Conservation (phyloP, 441 rosid genomes). For the Brassica hybrid region DNA sequence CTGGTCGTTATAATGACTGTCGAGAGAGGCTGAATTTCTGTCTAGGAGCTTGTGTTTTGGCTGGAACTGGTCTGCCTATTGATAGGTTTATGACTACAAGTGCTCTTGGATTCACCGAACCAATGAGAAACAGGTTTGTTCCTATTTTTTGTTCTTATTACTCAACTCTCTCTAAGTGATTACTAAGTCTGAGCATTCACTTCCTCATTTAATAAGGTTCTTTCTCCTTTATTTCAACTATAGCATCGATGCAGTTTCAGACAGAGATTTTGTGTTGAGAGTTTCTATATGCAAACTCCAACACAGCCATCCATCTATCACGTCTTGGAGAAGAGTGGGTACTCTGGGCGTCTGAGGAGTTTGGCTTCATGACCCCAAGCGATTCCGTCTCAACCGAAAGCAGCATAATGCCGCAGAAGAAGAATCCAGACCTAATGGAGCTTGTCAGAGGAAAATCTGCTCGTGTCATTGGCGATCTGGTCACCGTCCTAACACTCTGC, state of each 20-base stretch:
- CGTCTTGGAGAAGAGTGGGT: slow-evolving; percentile 99
- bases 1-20: slow-evolving; percentile 79
- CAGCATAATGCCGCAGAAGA: slow-evolving; percentile 99
- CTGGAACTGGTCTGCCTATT: slow-evolving; percentile 93
- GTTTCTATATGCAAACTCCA: slow-evolving; percentile 77
- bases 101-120: slow-evolving; percentile 79
- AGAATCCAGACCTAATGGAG: slow-evolving; percentile 98
- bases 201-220: too few species aligned
- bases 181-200: too few species aligned
- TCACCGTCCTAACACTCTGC: slow-evolving; percentile 82
- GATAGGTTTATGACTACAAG: slow-evolving; percentile 86
- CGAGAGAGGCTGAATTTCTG: slow-evolving; percentile 73
- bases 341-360: slow-evolving; percentile 97
- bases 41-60: slow-evolving; percentile 98
- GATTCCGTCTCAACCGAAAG: slow-evolving; percentile 96
- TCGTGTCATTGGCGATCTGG: slow-evolving; percentile 80
- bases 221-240: background rate
- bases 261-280: slow-evolving; percentile 91
- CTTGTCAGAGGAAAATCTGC: slow-evolving; percentile 97
- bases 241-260: slow-evolving; percentile 93
- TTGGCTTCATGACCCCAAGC: slow-evolving; percentile 85
- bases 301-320: slow-evolving; percentile 83
- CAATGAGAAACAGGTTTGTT: slow-evolving; percentile 89
- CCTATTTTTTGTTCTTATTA: too few species aligned
- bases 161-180: too few species aligned